Conservation (phyloP, 164 flowering plant genomes). For the Tetracentron sinense region DNA sequence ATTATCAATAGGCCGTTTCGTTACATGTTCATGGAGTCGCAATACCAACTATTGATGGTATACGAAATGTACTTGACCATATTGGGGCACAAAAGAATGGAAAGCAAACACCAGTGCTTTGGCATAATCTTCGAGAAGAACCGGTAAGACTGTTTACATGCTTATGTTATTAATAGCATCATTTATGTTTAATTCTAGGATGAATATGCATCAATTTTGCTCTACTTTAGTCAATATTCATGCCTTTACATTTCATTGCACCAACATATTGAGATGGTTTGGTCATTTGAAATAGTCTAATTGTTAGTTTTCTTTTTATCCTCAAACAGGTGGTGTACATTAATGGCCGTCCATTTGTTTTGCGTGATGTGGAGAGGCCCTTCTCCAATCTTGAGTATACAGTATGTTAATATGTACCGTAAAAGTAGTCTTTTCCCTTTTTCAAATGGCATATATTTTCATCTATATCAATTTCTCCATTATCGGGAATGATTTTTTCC, state of each 20-base stretch:
- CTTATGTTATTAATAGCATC: not conserved
- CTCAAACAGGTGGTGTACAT: constrained; percentile 78
- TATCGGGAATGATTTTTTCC: not conserved
- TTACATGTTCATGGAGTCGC: constrained; percentile 92
- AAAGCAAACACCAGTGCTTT: constrained; percentile 55
- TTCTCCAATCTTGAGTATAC: constrained; percentile 86
- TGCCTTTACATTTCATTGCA: no score
- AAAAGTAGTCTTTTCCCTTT: not conserved
- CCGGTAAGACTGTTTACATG: constrained; percentile 44
- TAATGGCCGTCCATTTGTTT: constrained; percentile 94
- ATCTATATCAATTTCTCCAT: not conserved
- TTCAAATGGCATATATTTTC: not conserved
- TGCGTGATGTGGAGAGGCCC: constrained; percentile 97
- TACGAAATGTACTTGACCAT: constrained; percentile 77
- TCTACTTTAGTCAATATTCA: no score
- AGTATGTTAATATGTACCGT: constrained; percentile 39
- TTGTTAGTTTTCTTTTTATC: constrained; percentile 1
- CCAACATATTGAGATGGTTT: not conserved
- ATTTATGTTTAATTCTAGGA: not conserved
- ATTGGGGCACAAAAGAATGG: constrained; percentile 68
- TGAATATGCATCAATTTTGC: not conserved
- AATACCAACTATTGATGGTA: constrained; percentile 80
- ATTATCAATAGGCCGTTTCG: constrained; percentile 53
- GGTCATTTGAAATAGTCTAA: not conserved
- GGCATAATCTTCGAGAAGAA: constrained; percentile 99